Conservation (phyloP, 768 basidiomycete genomes). For the Lentinula raphanica region DNA sequence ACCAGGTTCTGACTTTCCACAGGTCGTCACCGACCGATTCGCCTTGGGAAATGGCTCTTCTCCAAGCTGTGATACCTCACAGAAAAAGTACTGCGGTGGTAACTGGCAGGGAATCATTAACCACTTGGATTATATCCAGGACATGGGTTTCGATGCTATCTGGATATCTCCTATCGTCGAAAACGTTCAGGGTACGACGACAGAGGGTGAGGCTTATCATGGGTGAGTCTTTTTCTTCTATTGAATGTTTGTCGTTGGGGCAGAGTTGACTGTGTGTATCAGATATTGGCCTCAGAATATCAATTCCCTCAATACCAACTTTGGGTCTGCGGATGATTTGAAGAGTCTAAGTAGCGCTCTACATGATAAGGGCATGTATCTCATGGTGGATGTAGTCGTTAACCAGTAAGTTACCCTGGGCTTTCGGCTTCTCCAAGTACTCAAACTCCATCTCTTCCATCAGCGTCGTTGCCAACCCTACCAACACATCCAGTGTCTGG, state of each 20-base stretch:
- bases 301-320: slow-evolving; percentile 58
- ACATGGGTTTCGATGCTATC: slow-evolving; percentile 70
- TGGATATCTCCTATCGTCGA: slow-evolving; percentile 73
- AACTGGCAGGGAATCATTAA: slow-evolving; percentile 58
- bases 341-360: slow-evolving; percentile 60
- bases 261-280: neutral
- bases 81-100: slow-evolving; percentile 64
- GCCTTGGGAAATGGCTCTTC: slow-evolving; percentile 44
- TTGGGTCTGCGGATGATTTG: slow-evolving; percentile 71
- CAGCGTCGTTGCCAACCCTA: slow-evolving; percentile 17
- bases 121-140: slow-evolving; percentile 71
- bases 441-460: neutral
- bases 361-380: slow-evolving; percentile 54
- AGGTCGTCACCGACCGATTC: slow-evolving; percentile 66
- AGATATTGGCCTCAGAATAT: slow-evolving; percentile 49
- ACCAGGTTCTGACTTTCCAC: no score
- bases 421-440: neutral
- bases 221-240: slow-evolving; percentile 41
- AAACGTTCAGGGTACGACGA: slow-evolving; percentile 53
- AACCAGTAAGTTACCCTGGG: slow-evolving; percentile 48
- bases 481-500: slow-evolving; percentile 10
- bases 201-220: slow-evolving; percentile 70
- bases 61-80: slow-evolving; percentile 45
- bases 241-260: neutral
- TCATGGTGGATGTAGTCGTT: slow-evolving; percentile 75